Conservation (phyloP, 805 yeast species). For the Saccharomycopsis babjevae region DNA sequence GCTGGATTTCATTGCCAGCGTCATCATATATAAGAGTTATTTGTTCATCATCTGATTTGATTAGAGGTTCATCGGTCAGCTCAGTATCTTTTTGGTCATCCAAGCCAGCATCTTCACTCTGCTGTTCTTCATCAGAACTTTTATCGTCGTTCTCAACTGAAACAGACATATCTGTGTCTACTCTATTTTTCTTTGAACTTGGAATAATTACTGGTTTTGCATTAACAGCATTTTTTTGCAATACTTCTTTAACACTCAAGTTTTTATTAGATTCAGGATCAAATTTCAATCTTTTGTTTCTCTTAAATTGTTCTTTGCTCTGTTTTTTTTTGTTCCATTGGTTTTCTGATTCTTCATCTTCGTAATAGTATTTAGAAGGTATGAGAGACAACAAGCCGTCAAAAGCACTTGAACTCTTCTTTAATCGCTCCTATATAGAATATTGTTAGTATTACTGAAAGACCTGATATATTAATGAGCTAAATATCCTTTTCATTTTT, state of each 20-base stretch:
- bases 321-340: conserved; percentile 88
- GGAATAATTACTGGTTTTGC: conserved; percentile 39
- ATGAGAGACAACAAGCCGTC: conserved; percentile 82
- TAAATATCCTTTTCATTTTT: too few relatives aligned
- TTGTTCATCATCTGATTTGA: conserved; percentile 20
- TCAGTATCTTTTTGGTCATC: conserved; percentile 22
- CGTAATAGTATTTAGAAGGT: conserved; percentile 85
- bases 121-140: conserved; percentile 16
- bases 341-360: conserved; percentile 73
- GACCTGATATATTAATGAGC: too few relatives aligned
- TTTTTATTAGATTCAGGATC: conserved; percentile 50
- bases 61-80: conserved; percentile 19
- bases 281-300: conserved; percentile 58
- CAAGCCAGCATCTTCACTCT: conserved; percentile 9
- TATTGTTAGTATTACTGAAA: neutral
- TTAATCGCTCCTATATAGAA: conserved; percentile 50
- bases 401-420: conserved; percentile 72
- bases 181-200: conserved; percentile 23
- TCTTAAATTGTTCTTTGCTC: conserved; percentile 50
- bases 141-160: conserved; percentile 23
- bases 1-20: conserved; percentile 45
- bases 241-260: conserved; percentile 45
- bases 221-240: conserved; percentile 40
- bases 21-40: conserved; percentile 54
- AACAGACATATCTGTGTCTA: conserved; percentile 18